Percentiles rank a stretch among this genome's conserved stretches.
Evolutionary conservation across 2,329 filamentous ascomycete genomes (phyloP).

Genomic region (Dactylellina drechsleri): DNA sequence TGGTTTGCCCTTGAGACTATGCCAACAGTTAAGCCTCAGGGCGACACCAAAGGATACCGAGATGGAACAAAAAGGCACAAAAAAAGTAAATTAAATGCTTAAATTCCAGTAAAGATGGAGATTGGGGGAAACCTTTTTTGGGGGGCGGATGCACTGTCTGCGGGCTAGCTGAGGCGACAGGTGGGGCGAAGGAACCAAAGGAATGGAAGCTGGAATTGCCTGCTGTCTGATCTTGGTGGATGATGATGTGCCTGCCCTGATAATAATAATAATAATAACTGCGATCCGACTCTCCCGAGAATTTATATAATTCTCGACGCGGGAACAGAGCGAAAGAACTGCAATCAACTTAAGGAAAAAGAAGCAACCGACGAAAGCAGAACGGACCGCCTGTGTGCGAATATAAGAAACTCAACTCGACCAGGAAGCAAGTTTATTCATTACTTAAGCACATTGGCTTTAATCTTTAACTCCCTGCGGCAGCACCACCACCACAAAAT

Average conservation of each 20-base stretch:
- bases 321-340: constrained; percentile 16
- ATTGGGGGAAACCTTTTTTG: background rate
- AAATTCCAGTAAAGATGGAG: constrained; percentile 9
- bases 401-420: constrained; percentile 33
- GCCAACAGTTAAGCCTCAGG: background rate
- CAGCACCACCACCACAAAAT: constrained; percentile 3
- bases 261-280: constrained; percentile 28
- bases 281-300: constrained; percentile 45
- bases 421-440: constrained; percentile 27
- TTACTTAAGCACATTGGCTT: constrained; percentile 52
- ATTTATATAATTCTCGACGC: constrained; percentile 38
- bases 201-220: constrained; percentile 40
- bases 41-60: constrained; percentile 5
- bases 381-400: constrained; percentile 45
- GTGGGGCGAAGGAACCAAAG: constrained; percentile 45
- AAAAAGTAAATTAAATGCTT: constrained; percentile 8
- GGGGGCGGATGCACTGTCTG: constrained; percentile 25
- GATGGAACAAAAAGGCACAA: background rate
- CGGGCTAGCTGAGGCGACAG: constrained; percentile 35
- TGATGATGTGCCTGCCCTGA: constrained; percentile 26
- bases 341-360: constrained; percentile 17
- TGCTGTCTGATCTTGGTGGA: constrained; percentile 30
- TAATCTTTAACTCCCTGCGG: constrained; percentile 49
- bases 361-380: constrained; percentile 50
- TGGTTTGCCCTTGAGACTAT: constrained; percentile 1